These are phyloP conservation scores for Heterobasidion irregulare DNA, from an alignment of 1,284 basidiomycete genomes.

Conservation along the genomic window DNA sequence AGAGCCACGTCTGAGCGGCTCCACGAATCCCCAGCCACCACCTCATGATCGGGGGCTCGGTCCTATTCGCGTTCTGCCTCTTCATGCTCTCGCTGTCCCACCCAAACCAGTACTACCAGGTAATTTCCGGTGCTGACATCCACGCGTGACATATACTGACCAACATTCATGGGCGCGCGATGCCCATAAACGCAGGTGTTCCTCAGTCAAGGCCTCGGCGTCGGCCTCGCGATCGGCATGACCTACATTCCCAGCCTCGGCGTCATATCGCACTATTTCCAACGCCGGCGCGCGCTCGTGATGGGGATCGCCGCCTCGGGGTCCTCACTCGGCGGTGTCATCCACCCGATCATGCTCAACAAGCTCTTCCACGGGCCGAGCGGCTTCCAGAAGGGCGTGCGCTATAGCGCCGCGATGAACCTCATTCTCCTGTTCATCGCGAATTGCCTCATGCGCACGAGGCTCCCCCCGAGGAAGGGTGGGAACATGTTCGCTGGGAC, in stretches of 20 bases:
- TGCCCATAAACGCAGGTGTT: constrained; percentile 9
- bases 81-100: constrained; percentile 36
- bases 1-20: background rate
- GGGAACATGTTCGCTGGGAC: background rate
- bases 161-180: background rate
- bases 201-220: constrained; percentile 13
- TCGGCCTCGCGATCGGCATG: constrained; percentile 10
- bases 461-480: background rate
- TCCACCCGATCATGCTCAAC: constrained; percentile 22
- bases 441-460: constrained; percentile 4
- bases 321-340: constrained; percentile 16
- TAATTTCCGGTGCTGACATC: constrained; percentile 7
- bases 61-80: constrained; percentile 29
- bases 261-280: constrained; percentile 14
- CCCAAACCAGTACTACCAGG: constrained; percentile 13
- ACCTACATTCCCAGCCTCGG: constrained; percentile 11
- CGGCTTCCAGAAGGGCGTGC: constrained; percentile 12
- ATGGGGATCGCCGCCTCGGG: constrained; percentile 14
- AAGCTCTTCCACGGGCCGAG: constrained; percentile 13
- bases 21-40: constrained; percentile 21
- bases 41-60: constrained; percentile 27
- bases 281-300: constrained; percentile 10
- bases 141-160: background rate
- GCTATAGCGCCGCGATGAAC: constrained; percentile 2
- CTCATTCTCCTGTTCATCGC: constrained; percentile 6